Conservation (phyloP, 1,139 yeast genomes). For the Torulaspora globosa region DNA sequence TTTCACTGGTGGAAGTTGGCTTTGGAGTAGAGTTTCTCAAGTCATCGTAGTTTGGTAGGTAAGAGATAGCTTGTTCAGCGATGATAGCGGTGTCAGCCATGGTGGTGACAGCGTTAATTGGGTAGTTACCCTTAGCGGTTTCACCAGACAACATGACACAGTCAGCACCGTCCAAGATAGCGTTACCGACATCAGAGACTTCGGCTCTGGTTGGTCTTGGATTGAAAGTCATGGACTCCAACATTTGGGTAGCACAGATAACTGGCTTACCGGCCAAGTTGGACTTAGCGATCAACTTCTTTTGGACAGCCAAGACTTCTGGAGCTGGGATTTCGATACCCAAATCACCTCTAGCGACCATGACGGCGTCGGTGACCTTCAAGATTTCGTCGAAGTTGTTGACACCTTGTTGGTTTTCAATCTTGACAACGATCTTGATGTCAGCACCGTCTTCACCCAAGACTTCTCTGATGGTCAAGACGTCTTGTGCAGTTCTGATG, state of each 20-base stretch:
- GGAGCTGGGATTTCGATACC: slow-evolving; percentile 99
- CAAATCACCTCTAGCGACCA: slow-evolving; percentile 99
- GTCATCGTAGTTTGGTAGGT: slow-evolving; percentile 82
- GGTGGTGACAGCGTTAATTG: slow-evolving; percentile 94
- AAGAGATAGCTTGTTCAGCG: slow-evolving; percentile 96
- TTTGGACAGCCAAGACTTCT: slow-evolving; percentile 96
- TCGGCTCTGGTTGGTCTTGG: slow-evolving; percentile 99
- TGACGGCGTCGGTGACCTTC: slow-evolving; percentile 94
- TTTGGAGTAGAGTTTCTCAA: slow-evolving; percentile 77
- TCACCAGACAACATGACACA: slow-evolving; percentile 99
- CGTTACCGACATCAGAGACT: slow-evolving; percentile 98
- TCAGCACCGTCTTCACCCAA: slow-evolving; percentile 96
- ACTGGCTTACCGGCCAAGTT: slow-evolving; percentile 99
- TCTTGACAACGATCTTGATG: slow-evolving; percentile 93
- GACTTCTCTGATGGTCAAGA: slow-evolving; percentile 83
- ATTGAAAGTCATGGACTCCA: slow-evolving; percentile 98
- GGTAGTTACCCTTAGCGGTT: slow-evolving; percentile 99
- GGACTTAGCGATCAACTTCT: slow-evolving; percentile 98
- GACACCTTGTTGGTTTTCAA: slow-evolving; percentile 99
- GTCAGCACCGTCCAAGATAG: slow-evolving; percentile 98
- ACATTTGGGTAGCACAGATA: slow-evolving; percentile 99
- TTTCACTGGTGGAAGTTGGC: slow-evolving; percentile 93
- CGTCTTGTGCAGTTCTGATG: slow-evolving; percentile 91
- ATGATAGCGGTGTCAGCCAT: slow-evolving; percentile 97
- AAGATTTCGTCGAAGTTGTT: slow-evolving; percentile 97